Base-by-base conservation (phyloP, 2,329 filamentous ascomycete genomes). In the Knufia fluminis region DNA sequence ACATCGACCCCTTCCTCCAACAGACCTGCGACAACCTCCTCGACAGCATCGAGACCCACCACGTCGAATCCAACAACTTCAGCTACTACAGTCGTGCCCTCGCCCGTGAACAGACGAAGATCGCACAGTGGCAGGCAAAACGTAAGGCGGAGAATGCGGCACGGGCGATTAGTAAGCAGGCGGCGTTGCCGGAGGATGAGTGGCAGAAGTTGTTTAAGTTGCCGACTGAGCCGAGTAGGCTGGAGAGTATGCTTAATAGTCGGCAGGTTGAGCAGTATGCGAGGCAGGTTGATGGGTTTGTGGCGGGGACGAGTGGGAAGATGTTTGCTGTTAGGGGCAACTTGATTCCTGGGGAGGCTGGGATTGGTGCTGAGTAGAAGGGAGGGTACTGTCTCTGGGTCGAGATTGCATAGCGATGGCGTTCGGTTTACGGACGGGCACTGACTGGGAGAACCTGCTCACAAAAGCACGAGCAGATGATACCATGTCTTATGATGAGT, bases 51-150 rank as follows among this genome's bases (percentile, higher is more conserved):
- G 92, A 98, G 76, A 85, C 85, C 49, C 92, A 98, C 76, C 92
- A 97, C 74, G 95, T 90, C 53, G 92, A 98, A 71, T 85, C 94
- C 67, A 97, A 97, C 81, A 98, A 98, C 79, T 92, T 94, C 75
- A 90, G 96, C 70, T 87, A 85, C 78, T 96, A 96, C 76, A 89
- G 96, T 73, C 82, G 92, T 63, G 89, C 94, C 64, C 78, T 97
- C 51, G 85, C 83, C 8, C 86, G 92, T 61, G 92, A 98, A 74
- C 92, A 98, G 74, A 74, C 85, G 62, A 98, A 97, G 80, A 96
- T 98, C 62, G 83, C 86, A 49, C 85, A 89, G 58, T 98, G 92
- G 92, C 91, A 97, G 73, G 74, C 83, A 54, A 97, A 98, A 82
- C 85, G 92, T 66, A 94, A 95, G 76, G 83, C 87, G 14, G 92